These are phyloP conservation scores for Halteria grandinella DNA, from an alignment of 73 alveolate species.

Conservation along the genomic window DNA sequence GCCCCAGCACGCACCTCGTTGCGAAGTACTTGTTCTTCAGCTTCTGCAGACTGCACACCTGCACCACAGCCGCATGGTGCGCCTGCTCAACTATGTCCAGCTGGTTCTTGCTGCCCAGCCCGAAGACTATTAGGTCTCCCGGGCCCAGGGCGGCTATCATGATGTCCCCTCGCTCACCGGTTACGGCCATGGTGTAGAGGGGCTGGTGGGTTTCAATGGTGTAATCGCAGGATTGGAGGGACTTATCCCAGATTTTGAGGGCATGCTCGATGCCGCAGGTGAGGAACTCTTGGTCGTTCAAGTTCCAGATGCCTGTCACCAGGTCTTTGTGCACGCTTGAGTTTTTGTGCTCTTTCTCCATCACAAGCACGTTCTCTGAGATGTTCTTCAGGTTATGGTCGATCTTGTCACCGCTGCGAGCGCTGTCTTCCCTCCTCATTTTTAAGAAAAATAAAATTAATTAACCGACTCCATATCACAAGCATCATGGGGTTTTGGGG, in stretches of 20 bases:
- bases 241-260: slow-evolving; percentile 52
- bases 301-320: slow-evolving; percentile 33
- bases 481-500: too few relatives aligned
- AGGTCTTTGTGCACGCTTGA: slow-evolving; percentile 14
- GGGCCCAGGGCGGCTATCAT: slow-evolving; percentile 50
- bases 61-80: slow-evolving; percentile 15
- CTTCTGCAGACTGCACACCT: slow-evolving; percentile 20
- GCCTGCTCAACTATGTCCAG: slow-evolving; percentile 36
- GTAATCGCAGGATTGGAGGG: slow-evolving; percentile 33
- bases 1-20: slow-evolving; percentile 34
- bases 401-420: too few relatives aligned
- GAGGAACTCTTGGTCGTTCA: slow-evolving; percentile 35
- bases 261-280: slow-evolving; percentile 29
- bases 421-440: too few relatives aligned
- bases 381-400: too few relatives aligned
- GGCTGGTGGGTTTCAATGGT: slow-evolving; percentile 58
- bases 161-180: slow-evolving; percentile 43
- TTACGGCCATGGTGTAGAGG: slow-evolving; percentile 41
- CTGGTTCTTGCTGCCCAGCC: slow-evolving; percentile 24
- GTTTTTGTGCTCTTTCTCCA: slow-evolving; percentile 30
- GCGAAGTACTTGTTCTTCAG: slow-evolving; percentile 52
- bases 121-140: slow-evolving; percentile 46
- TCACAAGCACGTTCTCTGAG: slow-evolving; percentile 45
- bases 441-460: too few relatives aligned
- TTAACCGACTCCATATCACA: too few relatives aligned